Conservation (phyloP, 495 filamentous ascomycete genomes). For the Immersiella caudata region DNA sequence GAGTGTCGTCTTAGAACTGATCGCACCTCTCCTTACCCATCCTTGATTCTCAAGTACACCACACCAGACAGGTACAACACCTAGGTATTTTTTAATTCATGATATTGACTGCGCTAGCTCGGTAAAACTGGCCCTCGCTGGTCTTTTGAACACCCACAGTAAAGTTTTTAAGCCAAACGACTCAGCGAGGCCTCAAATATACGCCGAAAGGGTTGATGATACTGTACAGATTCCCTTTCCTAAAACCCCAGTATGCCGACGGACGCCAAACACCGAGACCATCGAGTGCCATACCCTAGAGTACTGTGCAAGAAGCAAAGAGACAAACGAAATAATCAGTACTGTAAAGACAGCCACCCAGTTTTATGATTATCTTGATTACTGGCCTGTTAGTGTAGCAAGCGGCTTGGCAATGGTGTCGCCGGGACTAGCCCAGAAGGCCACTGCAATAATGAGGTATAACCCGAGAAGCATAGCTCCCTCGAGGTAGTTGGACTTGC, state of each 20-base stretch:
- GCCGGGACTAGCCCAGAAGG: constrained; percentile 88
- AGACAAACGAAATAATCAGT: constrained; percentile 10
- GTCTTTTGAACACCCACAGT: background rate
- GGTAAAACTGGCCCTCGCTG: background rate
- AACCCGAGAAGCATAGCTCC: constrained; percentile 73
- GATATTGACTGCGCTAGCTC: too few relatives aligned
- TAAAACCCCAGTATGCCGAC: background rate
- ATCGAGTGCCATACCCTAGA: background rate
- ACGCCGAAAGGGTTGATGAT: background rate
- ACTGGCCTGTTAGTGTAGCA: background rate
- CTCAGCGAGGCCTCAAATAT: background rate
- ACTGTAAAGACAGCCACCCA: background rate
- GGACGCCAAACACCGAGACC: background rate
- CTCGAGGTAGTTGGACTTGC: constrained; percentile 94
- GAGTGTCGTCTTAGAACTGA: too few relatives aligned
- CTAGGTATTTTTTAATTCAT: too few relatives aligned
- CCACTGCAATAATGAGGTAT: constrained; percentile 83
- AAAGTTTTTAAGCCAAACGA: background rate
- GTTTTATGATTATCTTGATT: background rate
- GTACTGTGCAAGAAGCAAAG: background rate
- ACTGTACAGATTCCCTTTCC: background rate
- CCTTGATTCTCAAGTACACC: too few relatives aligned
- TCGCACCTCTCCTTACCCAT: too few relatives aligned
- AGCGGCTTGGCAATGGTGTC: constrained; percentile 43
- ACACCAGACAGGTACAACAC: too few relatives aligned